phyloP scores from a whole-genome alignment of 2,329 filamentous ascomycete genomes.

The Penicillium brevicompactum region DNA sequence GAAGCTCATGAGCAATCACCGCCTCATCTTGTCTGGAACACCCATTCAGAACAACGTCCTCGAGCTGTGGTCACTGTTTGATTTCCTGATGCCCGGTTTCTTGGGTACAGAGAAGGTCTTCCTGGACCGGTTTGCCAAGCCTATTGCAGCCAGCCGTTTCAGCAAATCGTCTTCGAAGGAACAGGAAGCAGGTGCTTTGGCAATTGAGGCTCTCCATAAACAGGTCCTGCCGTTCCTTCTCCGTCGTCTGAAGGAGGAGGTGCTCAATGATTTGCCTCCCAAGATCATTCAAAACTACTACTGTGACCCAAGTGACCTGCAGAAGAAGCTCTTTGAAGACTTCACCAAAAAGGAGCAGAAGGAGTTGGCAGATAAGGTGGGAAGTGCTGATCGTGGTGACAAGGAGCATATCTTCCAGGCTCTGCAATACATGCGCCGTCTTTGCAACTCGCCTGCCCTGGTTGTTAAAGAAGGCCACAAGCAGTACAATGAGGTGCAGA shows the following conservation, averaged over 20 bases:
- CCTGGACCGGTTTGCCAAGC: conserved; percentile 90
- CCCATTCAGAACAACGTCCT: conserved; percentile 98
- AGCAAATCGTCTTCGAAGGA: conserved; percentile 98
- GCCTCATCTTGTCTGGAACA: conserved; percentile 92
- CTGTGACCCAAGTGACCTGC: conserved; percentile 92
- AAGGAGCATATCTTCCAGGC: conserved; percentile 99
- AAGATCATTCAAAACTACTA: conserved; percentile 99
- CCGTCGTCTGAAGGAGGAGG: conserved; percentile 94
- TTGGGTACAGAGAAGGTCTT: conserved; percentile 96
- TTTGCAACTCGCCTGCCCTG: conserved; percentile 95
- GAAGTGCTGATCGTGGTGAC: conserved; percentile 82
- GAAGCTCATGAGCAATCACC: conserved; percentile 84
- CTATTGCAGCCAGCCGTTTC: conserved; percentile 90
- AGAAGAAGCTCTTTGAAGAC: conserved; percentile 93
- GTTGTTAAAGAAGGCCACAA: conserved; percentile 94
- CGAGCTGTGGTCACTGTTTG: conserved; percentile 96
- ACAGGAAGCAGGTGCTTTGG: conserved; percentile 92
- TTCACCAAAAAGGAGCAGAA: conserved; percentile 93
- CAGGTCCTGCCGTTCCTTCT: conserved; percentile 96
- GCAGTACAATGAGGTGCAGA: conserved; percentile 85
- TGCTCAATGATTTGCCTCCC: conserved; percentile 90
- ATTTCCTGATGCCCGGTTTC: conserved; percentile 99
- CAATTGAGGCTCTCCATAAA: conserved; percentile 97
- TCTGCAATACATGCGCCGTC: conserved; percentile 97
- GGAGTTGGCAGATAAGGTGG: conserved; percentile 80